Conservation (phyloP, 148 eudicot species). For the Heliamphora exappendiculata region DNA sequence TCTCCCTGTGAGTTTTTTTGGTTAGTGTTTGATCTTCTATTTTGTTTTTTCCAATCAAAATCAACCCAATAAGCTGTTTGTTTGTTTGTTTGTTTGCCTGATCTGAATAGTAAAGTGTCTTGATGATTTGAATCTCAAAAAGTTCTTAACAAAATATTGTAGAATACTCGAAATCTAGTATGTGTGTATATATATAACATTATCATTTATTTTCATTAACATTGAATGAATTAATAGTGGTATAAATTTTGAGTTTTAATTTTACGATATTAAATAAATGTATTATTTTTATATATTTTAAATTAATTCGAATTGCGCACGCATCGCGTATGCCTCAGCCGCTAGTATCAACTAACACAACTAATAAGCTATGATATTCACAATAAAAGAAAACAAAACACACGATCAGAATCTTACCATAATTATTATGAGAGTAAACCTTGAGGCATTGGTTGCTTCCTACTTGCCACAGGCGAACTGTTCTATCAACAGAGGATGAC, state of each 20-base stretch:
- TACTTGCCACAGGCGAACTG: slow-evolving; percentile 79
- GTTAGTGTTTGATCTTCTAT: slow-evolving; percentile 2
- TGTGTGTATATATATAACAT: too few relatives aligned
- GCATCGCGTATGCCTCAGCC: too few relatives aligned
- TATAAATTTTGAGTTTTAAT: too few relatives aligned
- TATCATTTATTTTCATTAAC: too few relatives aligned
- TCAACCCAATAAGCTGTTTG: neutral
- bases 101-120: neutral
- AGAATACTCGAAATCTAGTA: too few relatives aligned
- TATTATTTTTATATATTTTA: too few relatives aligned
- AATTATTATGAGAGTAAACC: slow-evolving; percentile 70
- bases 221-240: too few relatives aligned
- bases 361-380: neutral
- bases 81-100: neutral
- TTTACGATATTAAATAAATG: too few relatives aligned
- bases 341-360: neutral
- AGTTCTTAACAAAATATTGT: too few relatives aligned
- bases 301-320: too few relatives aligned
- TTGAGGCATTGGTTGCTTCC: slow-evolving; percentile 46
- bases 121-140: neutral
- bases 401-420: slow-evolving; percentile 37
- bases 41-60: neutral
- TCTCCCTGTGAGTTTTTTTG: neutral
- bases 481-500: slow-evolving; percentile 78
- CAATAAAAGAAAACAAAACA: neutral